Percentiles rank a stretch among this genome's conserved stretches.
phyloP scores from a whole-genome alignment of 345 rosid genomes.

The Salix caprea region DNA sequence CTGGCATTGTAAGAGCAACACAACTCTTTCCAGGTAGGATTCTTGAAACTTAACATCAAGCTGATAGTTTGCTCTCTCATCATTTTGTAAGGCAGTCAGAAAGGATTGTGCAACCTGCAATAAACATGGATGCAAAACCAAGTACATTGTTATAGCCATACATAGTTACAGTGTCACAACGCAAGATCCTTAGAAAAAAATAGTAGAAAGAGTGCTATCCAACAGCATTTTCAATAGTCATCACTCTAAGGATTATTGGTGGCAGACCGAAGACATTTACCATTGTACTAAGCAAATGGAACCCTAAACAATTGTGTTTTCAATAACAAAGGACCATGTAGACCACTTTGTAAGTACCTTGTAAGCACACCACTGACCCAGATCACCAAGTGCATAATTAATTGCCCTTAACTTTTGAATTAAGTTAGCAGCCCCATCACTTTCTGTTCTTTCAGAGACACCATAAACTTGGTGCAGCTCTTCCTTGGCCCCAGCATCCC shows the following conservation, averaged over 20 bases:
- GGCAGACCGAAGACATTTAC: too few species aligned
- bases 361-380: constrained; percentile 99
- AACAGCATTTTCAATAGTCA: neutral
- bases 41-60: constrained; percentile 96
- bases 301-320: neutral
- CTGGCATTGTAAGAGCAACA: constrained; percentile 76
- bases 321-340: constrained; percentile 9
- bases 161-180: neutral
- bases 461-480: constrained; percentile 94
- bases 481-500: constrained; percentile 98
- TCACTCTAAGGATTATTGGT: too few species aligned
- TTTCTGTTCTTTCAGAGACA: constrained; percentile 93
- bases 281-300: too few species aligned
- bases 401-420: constrained; percentile 92
- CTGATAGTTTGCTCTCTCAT: constrained; percentile 88
- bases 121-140: neutral
- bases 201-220: neutral
- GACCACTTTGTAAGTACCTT: constrained; percentile 46
- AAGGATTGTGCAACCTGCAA: constrained; percentile 89
- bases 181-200: neutral
- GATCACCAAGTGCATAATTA: constrained; percentile 84
- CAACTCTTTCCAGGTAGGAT: constrained; percentile 73
- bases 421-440: constrained; percentile 96
- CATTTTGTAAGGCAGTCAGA: constrained; percentile 83
- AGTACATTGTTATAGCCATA: neutral